Evolutionary conservation across 2,329 filamentous ascomycete genomes (phyloP).

Genomic region (Sarocladiaceae sp.): DNA sequence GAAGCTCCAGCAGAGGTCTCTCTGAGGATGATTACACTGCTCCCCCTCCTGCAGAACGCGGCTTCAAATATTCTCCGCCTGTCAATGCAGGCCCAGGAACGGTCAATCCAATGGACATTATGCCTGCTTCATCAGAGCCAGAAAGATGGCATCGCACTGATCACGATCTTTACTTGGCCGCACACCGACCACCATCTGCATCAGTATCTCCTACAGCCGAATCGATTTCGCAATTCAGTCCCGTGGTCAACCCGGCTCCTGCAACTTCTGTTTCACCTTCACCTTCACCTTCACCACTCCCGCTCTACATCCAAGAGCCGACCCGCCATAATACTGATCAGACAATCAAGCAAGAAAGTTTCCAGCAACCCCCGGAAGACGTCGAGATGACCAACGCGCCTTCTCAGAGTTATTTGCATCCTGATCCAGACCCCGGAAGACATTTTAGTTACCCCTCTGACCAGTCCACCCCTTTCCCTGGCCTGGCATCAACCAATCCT

Average conservation of each 20-base stretch:
- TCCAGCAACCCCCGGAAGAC: neutral
- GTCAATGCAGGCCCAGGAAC: constrained; percentile 38
- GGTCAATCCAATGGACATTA: constrained; percentile 51
- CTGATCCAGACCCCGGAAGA: constrained; percentile 1
- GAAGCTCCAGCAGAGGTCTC: neutral
- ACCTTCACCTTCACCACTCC: neutral
- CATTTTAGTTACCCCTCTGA: constrained; percentile 31
- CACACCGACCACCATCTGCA: constrained; percentile 13
- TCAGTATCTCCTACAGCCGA: constrained; percentile 16
- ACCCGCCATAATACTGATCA: constrained; percentile 4
- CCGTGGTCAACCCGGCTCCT: neutral
- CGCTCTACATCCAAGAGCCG: neutral
- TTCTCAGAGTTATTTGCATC: neutral
- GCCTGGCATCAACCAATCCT: constrained; percentile 33
- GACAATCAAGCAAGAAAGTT: constrained; percentile 1
- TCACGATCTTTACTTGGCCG: constrained; percentile 27
- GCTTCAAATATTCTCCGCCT: constrained; percentile 2
- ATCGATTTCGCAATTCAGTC: neutral
- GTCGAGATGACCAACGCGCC: constrained; percentile 3
- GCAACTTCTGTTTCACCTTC: too few relatives aligned
- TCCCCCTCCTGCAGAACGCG: constrained; percentile 20
- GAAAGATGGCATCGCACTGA: constrained; percentile 34
- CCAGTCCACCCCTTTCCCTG: constrained; percentile 36
- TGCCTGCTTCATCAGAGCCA: constrained; percentile 37
- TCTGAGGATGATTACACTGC: constrained; percentile 16